These are phyloP conservation scores for Rhodotorula kratochvilovae DNA, from an alignment of 768 basidiomycete genomes.

Conservation along the genomic window DNA sequence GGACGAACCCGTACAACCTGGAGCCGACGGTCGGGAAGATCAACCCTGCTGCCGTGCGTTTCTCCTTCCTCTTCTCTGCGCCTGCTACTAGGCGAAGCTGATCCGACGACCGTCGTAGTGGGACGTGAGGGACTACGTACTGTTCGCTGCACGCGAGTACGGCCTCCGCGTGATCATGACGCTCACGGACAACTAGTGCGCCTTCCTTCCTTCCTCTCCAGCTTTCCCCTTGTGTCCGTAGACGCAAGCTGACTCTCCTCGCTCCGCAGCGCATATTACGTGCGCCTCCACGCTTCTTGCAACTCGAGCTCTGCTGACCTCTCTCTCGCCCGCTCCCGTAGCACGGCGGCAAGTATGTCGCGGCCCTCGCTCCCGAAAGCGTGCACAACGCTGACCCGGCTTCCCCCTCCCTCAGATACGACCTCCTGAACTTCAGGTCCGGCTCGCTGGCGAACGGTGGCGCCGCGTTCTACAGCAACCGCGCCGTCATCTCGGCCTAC, in stretches of 20 bases:
- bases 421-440: slow-evolving; percentile 31
- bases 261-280: slow-evolving; percentile 17
- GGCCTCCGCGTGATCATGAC: slow-evolving; percentile 38
- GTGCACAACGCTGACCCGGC: background rate
- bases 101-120: background rate
- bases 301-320: background rate
- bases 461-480: slow-evolving; percentile 34
- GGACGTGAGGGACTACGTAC: slow-evolving; percentile 18
- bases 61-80: background rate
- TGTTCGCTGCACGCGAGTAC: slow-evolving; percentile 31
- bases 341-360: slow-evolving; percentile 29
- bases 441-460: slow-evolving; percentile 23
- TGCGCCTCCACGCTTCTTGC: no score
- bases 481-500: background rate
- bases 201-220: background rate
- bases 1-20: slow-evolving; percentile 39
- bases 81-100: background rate
- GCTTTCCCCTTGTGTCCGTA: no score
- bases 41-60: slow-evolving; percentile 41
- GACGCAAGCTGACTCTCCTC: background rate
- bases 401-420: background rate
- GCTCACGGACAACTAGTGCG: slow-evolving; percentile 26
- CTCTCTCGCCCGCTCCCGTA: background rate
- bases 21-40: slow-evolving; percentile 39
- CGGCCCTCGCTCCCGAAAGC: no score